Percentiles rank a stretch among this genome's conserved stretches.
Evolutionary conservation across 805 yeast species (phyloP).

Genomic region (Hanseniaspora taiwanica): DNA sequence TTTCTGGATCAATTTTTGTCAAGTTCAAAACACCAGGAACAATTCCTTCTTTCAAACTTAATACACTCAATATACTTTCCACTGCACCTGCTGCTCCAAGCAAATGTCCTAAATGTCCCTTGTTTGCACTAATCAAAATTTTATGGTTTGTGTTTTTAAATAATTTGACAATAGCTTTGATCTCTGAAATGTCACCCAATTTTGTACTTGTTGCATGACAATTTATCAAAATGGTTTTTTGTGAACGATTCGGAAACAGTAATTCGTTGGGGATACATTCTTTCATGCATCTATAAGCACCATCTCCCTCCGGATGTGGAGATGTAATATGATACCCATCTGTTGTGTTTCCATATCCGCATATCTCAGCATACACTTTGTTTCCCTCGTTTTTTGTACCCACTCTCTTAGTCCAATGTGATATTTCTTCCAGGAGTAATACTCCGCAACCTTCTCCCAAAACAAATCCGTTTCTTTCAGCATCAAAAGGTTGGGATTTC

Average conservation of each 20-base stretch:
- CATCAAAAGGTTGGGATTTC: conserved; percentile 85
- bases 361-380: conserved; percentile 63
- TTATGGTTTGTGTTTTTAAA: conserved; percentile 23
- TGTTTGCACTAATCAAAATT: conserved; percentile 61
- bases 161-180: conserved; percentile 50
- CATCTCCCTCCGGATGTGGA: conserved; percentile 70
- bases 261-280: conserved; percentile 44
- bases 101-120: conserved; percentile 88
- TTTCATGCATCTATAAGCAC: conserved; percentile 74
- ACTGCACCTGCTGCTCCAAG: conserved; percentile 95
- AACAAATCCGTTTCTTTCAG: conserved; percentile 70
- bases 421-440: conserved; percentile 52
- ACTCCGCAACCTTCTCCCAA: conserved; percentile 89
- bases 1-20: conserved; percentile 17
- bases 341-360: conserved; percentile 83
- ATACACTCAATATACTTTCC: conserved; percentile 69
- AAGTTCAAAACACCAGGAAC: conserved; percentile 80
- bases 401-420: neutral
- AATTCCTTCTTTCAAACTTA: conserved; percentile 41
- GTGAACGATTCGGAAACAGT: conserved; percentile 25
- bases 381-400: conserved; percentile 33
- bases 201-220: conserved; percentile 95
- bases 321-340: conserved; percentile 93
- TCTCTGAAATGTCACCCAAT: conserved; percentile 83
- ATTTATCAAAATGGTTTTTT: conserved; percentile 33